Evolutionary conservation across 2,329 filamentous ascomycete species (phyloP), one percentile per base, ranked within the genome.

Genomic region (Nemania bipapillata): DNA sequence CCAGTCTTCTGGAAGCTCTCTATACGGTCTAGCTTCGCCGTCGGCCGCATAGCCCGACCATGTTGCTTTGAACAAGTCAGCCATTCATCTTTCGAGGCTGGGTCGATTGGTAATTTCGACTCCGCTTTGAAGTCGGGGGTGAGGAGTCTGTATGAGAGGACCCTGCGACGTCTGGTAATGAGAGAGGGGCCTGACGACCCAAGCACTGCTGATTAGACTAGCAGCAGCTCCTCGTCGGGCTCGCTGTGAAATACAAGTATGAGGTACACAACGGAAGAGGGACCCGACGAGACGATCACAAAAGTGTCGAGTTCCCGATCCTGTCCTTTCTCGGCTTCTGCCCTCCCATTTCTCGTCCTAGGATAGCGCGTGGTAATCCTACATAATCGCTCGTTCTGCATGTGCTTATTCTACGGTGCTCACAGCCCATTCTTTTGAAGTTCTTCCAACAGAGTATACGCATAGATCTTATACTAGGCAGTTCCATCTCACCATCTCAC

Each of bases 41-140:
- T 58, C 58, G 67, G 63, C 57, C 61, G 50, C 70, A 65, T 15
- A 53, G 63, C 49, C 64, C 67, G 60, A 37, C 55, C 37, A 22
- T 32, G 58, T 20, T 55, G 54, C 54, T 42, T 59, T 63, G 54
- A 52, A 54, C 42, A 55, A 56, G 54, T 26, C 45, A 55, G 47
- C 68, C 65, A 70, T 57, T 67, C 68, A 68, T 26, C 54, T 37
- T 35, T 30, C 65, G 32, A 52, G 20, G 28, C 40, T 72, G 65
- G 67, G 42, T 68, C 63, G 47, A 68, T 70, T 72, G 68, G 60
- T 70, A 70, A 65, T 70, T n/a, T 63, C 54, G 60, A 54, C 68
- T 68, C 70, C 68, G 63, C 65, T 66, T 67, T 47, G 65, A 54
- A 49, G 68, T 56, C 68, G 49, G 58, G 60, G 68, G 54, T 56